These are phyloP conservation scores for Apophysomyces elegans DNA, from an alignment of 371 early-diverging fungal genomes.

Conservation along the genomic window DNA sequence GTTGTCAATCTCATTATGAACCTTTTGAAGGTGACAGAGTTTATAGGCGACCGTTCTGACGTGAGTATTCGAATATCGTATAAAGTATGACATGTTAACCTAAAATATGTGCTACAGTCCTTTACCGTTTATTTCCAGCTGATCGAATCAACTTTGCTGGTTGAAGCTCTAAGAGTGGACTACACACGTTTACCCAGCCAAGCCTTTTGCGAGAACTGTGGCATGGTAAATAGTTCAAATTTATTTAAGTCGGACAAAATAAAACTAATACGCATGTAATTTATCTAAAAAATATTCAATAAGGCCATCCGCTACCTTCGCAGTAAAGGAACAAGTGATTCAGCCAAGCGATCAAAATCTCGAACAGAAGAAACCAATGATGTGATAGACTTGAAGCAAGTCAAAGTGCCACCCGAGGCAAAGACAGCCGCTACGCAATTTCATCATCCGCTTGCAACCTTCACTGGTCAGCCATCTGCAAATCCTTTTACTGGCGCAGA, in stretches of 20 bases:
- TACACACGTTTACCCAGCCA: slow-evolving; percentile 29
- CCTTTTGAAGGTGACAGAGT: slow-evolving; percentile 41
- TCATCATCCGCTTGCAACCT: neutral
- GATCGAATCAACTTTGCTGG: slow-evolving; percentile 47
- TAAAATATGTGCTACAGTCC: slow-evolving; percentile 21
- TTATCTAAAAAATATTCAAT: neutral
- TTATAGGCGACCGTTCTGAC: slow-evolving; percentile 46
- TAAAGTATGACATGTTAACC: neutral
- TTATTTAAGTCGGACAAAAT: slow-evolving; percentile 7
- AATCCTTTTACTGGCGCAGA: slow-evolving; percentile 1
- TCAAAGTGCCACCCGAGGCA: neutral
- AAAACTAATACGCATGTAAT: slow-evolving; percentile 1
- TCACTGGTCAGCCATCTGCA: neutral
- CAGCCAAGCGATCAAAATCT: slow-evolving; percentile 6
- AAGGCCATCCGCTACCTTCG: slow-evolving; percentile 4
- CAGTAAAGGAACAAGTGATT: slow-evolving; percentile 12
- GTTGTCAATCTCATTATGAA: slow-evolving; percentile 48
- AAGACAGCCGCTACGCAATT: neutral
- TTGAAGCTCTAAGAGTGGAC: slow-evolving; percentile 49
- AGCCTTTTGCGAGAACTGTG: slow-evolving; percentile 46
- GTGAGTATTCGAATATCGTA: slow-evolving; percentile 23
- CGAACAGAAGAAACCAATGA: slow-evolving; percentile 1
- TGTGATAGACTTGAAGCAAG: neutral
- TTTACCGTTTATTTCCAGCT: slow-evolving; percentile 48
- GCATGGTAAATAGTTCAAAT: slow-evolving; percentile 29